Conservation (phyloP, 2,329 filamentous ascomycete genomes). For the Neonectria punicea region DNA sequence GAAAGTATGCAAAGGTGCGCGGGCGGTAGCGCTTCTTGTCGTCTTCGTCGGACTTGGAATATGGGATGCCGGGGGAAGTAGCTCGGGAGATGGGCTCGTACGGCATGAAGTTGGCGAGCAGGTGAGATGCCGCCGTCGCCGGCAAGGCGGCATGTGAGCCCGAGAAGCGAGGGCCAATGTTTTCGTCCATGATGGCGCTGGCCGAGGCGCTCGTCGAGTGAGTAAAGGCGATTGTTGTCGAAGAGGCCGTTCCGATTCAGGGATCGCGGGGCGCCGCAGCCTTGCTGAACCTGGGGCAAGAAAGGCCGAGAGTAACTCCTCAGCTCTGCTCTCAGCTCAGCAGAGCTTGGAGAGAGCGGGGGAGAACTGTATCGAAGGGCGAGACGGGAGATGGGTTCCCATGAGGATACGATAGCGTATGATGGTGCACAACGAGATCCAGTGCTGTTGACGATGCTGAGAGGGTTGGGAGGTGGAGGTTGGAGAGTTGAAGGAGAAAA, state of each 20-base stretch:
- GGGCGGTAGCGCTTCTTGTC: slow-evolving; percentile 78
- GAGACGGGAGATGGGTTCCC: slow-evolving; percentile 28
- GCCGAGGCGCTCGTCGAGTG: slow-evolving; percentile 9
- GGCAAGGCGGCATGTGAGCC: slow-evolving; percentile 45
- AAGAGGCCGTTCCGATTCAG: slow-evolving; percentile 17
- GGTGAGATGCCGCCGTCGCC: slow-evolving; percentile 46
- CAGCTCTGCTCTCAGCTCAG: slow-evolving; percentile 30
- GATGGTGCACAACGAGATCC: not conserved
- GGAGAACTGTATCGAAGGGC: slow-evolving; percentile 31
- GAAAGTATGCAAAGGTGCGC: slow-evolving; percentile 92
- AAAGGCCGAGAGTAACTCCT: slow-evolving; percentile 26
- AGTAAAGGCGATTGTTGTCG: slow-evolving; percentile 20
- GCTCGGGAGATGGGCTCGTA: slow-evolving; percentile 83
- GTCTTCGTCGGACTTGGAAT: slow-evolving; percentile 59
- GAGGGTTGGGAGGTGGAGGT: slow-evolving; percentile 8
- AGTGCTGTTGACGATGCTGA: not conserved
- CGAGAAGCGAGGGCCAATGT: slow-evolving; percentile 48
- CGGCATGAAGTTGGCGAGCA: slow-evolving; percentile 53
- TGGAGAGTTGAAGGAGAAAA: slow-evolving; percentile 12
- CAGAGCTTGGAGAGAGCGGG: slow-evolving; percentile 12
- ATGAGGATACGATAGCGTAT: slow-evolving; percentile 25
- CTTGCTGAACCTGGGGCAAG: slow-evolving; percentile 26
- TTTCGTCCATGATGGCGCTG: slow-evolving; percentile 51
- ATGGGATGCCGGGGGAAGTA: slow-evolving; percentile 80
- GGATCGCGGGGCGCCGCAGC: slow-evolving; percentile 24